Percentiles rank a stretch among this genome's conserved stretches.
phyloP scores from a whole-genome alignment of 495 filamentous ascomycete genomes.

The Cladorrhinum samala region DNA sequence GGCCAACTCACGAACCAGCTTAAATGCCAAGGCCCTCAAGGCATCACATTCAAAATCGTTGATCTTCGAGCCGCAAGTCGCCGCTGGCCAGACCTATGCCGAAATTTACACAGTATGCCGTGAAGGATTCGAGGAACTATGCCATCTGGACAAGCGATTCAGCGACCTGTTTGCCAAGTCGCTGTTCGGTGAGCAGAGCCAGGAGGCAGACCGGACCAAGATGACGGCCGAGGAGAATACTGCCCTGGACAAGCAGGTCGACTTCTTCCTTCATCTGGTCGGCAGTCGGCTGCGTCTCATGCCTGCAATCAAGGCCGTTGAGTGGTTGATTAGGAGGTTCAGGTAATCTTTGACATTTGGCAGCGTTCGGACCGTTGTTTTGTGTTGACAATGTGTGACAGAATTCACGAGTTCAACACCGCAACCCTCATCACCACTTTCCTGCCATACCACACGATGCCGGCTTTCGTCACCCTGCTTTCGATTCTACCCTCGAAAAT shows the following conservation, averaged over 20 bases:
- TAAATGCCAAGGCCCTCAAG: constrained; percentile 87
- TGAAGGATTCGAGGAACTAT: constrained; percentile 87
- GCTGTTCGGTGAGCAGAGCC: constrained; percentile 89
- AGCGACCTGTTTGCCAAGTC: constrained; percentile 53
- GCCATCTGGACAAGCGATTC: constrained; percentile 74
- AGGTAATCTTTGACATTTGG: constrained; percentile 52
- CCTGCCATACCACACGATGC: constrained; percentile 81
- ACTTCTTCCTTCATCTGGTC: constrained; percentile 73
- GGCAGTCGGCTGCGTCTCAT: constrained; percentile 70
- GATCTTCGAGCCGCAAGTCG: constrained; percentile 77
- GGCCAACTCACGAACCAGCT: constrained; percentile 65
- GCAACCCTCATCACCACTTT: constrained; percentile 74
- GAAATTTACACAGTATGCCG: constrained; percentile 77
- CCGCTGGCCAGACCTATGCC: constrained; percentile 80
- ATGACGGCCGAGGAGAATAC: constrained; percentile 76
- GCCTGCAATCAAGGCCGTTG: constrained; percentile 81
- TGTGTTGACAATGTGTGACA: constrained; percentile 38
- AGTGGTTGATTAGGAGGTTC: constrained; percentile 91
- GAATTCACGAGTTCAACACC: constrained; percentile 87
- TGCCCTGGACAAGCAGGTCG: constrained; percentile 68
- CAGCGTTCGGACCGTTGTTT: background rate
- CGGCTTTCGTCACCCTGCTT: constrained; percentile 72
- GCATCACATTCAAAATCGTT: constrained; percentile 83
- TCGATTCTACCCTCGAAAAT: constrained; percentile 71
- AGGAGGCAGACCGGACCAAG: constrained; percentile 73